A percentile compares a stretch with the other conserved stretches of the same genome.
Conservation (phyloP, 2,329 filamentous ascomycete genomes). For the Arthrobotrys iridis region DNA sequence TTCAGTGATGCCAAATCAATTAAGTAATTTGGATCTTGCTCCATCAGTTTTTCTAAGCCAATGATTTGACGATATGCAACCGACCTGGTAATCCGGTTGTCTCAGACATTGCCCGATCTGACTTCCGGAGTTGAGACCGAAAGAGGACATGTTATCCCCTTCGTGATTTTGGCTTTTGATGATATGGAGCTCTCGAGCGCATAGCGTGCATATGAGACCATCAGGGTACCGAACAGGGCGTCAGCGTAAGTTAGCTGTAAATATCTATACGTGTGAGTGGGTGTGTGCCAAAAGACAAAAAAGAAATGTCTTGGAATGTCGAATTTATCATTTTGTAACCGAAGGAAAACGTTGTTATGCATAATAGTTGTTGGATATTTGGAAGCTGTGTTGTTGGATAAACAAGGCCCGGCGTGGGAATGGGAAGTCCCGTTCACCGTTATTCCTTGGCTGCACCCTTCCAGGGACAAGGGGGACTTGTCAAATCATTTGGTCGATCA, state of each 20-base stretch:
- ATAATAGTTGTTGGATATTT: constrained; percentile 45
- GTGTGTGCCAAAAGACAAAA: no score
- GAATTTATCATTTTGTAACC: background rate
- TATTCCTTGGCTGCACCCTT: constrained; percentile 7
- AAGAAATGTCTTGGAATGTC: constrained; percentile 15
- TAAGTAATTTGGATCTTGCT: constrained; percentile 6
- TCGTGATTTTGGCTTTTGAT: constrained; percentile 10
- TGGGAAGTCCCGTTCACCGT: constrained; percentile 15
- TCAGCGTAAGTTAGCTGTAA: background rate
- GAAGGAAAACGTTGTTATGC: background rate
- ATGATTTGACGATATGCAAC: constrained; percentile 26
- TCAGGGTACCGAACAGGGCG: constrained; percentile 3
- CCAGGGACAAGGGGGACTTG: constrained; percentile 2
- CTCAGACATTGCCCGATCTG: constrained; percentile 6
- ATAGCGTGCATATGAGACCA: constrained; percentile 12
- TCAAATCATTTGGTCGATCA: background rate
- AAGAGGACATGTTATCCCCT: constrained; percentile 22
- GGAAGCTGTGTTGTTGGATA: constrained; percentile 34
- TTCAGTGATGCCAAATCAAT: constrained; percentile 20
- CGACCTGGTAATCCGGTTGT: constrained; percentile 22
- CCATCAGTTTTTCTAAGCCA: constrained; percentile 2
- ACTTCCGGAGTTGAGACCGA: constrained; percentile 21
- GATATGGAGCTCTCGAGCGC: constrained; percentile 1
- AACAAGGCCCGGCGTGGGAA: background rate
- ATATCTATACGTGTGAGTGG: no score